Conservation (phyloP, 805 yeast genomes). For the Zygosaccharomyces bailii region DNA sequence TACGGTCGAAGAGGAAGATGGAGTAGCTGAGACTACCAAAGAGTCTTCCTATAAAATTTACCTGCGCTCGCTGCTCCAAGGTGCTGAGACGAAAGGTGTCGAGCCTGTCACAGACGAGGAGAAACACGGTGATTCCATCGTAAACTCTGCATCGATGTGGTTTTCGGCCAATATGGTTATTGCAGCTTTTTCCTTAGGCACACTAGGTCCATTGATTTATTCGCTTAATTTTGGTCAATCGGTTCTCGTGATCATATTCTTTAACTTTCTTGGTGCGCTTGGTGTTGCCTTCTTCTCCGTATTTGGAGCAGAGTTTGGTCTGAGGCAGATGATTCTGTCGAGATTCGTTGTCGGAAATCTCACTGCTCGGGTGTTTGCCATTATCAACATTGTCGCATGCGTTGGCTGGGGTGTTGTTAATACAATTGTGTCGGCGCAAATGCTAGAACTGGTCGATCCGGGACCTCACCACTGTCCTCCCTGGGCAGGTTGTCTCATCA, state of each 20-base stretch:
- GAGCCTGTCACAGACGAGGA: slow-evolving; percentile 78
- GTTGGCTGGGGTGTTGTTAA: slow-evolving; percentile 95
- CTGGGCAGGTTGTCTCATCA: slow-evolving; percentile 83
- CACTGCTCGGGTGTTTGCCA: slow-evolving; percentile 71
- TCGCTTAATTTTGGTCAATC: slow-evolving; percentile 72
- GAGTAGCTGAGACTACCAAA: slow-evolving; percentile 18
- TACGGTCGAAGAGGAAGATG: slow-evolving; percentile 11
- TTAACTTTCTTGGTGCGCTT: slow-evolving; percentile 64
- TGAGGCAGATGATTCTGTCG: slow-evolving; percentile 82
- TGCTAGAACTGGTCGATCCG: slow-evolving; percentile 69
- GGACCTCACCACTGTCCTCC: slow-evolving; percentile 59
- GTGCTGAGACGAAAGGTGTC: slow-evolving; percentile 70
- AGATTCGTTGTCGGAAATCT: slow-evolving; percentile 72
- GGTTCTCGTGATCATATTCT: slow-evolving; percentile 63
- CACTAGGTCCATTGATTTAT: slow-evolving; percentile 59
- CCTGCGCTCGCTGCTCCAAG: slow-evolving; percentile 20
- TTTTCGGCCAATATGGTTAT: slow-evolving; percentile 83
- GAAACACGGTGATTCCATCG: slow-evolving; percentile 59
- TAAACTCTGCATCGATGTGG: slow-evolving; percentile 85
- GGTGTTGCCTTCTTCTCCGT: slow-evolving; percentile 80
- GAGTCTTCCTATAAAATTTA: slow-evolving; percentile 24
- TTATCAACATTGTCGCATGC: slow-evolving; percentile 78
- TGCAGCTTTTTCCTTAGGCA: slow-evolving; percentile 79
- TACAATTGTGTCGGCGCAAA: slow-evolving; percentile 83
- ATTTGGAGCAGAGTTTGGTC: slow-evolving; percentile 81